Evolutionary conservation across 352 stramenopile species (phyloP).

Genomic region (Pythium brassicae): DNA sequence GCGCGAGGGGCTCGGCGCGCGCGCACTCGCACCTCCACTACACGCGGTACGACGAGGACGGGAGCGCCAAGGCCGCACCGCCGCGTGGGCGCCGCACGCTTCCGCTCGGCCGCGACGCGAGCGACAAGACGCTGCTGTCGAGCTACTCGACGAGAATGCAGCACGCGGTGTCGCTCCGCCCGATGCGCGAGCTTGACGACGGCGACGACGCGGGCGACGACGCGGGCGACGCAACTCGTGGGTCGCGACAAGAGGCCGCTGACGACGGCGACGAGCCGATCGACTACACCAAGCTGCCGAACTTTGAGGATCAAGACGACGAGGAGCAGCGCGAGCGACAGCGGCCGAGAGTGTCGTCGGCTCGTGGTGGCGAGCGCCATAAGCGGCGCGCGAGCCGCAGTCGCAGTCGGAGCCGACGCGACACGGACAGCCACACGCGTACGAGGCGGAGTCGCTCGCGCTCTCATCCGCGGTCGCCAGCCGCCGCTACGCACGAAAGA

Average conservation of each 20-base stretch:
- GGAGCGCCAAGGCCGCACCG: slow-evolving; percentile 1
- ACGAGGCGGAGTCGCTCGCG: slow-evolving; percentile 17
- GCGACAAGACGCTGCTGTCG: slow-evolving; percentile 53
- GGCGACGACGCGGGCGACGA: slow-evolving; percentile 6
- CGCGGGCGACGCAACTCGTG: background rate
- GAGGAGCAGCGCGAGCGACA: slow-evolving; percentile 29
- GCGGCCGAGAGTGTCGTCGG: background rate
- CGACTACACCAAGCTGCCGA: slow-evolving; percentile 73
- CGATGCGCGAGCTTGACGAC: slow-evolving; percentile 8
- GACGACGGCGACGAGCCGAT: slow-evolving; percentile 62
- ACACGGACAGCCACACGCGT: slow-evolving; percentile 12
- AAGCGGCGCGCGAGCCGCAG: slow-evolving; percentile 22
- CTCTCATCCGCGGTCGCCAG: slow-evolving; percentile 22
- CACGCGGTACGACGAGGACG: slow-evolving; percentile 35
- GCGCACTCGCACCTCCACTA: slow-evolving; percentile 66
- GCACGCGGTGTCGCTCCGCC: slow-evolving; percentile 31
- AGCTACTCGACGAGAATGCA: slow-evolving; percentile 66
- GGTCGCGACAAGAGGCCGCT: slow-evolving; percentile 4
- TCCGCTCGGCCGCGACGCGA: slow-evolving; percentile 44
- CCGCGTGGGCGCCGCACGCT: slow-evolving; percentile 17
- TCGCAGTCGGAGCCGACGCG: slow-evolving; percentile 27
- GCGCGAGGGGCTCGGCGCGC: slow-evolving; percentile 37
- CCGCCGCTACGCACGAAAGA: background rate
- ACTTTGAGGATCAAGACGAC: slow-evolving; percentile 45
- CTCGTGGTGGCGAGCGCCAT: background rate